phyloP scores from a whole-genome alignment of 495 filamentous ascomycete species.

The Hypoxylon fuscum region DNA sequence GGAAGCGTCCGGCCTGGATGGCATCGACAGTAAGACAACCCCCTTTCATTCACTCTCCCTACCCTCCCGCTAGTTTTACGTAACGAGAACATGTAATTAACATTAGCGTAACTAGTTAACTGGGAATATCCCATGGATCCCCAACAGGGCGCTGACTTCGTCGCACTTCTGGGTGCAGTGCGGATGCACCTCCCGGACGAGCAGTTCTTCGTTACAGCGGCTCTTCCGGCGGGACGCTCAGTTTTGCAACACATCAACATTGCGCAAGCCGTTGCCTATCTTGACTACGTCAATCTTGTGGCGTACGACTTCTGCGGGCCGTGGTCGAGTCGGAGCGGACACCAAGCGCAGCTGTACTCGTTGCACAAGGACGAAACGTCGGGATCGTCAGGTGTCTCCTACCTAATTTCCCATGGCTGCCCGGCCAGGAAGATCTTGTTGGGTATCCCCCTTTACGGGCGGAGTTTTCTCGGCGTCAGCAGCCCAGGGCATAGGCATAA shows the following conservation, averaged over 20 bases:
- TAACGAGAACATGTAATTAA: constrained; percentile 17
- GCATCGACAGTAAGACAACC: constrained; percentile 76
- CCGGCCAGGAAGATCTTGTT: constrained; percentile 77
- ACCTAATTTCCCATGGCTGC: constrained; percentile 61
- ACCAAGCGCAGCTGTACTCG: constrained; percentile 82
- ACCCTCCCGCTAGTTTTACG: constrained; percentile 4
- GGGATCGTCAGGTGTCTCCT: constrained; percentile 59
- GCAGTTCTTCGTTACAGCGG: constrained; percentile 79
- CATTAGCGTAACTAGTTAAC: constrained; percentile 64
- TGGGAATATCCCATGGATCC: constrained; percentile 85
- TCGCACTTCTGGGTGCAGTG: constrained; percentile 73
- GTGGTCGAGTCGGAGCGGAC: constrained; percentile 74
- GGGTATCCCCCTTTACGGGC: constrained; percentile 82
- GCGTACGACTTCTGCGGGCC: constrained; percentile 89
- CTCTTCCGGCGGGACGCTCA: constrained; percentile 80
- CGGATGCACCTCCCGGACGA: constrained; percentile 77
- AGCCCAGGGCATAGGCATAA: constrained; percentile 70
- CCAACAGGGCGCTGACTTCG: constrained; percentile 76
- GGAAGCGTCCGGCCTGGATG: constrained; percentile 80
- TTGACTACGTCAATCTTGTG: constrained; percentile 86
- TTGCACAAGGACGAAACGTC: constrained; percentile 66
- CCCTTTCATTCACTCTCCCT: constrained; percentile 7
- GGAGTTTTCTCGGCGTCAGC: constrained; percentile 76
- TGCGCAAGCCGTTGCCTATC: constrained; percentile 65
- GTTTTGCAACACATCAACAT: constrained; percentile 81